Evolutionary conservation across 1,284 basidiomycete genomes (phyloP), one percentile per base, ranked within the genome.

Genomic region (Pseudozyma thailandica): DNA sequence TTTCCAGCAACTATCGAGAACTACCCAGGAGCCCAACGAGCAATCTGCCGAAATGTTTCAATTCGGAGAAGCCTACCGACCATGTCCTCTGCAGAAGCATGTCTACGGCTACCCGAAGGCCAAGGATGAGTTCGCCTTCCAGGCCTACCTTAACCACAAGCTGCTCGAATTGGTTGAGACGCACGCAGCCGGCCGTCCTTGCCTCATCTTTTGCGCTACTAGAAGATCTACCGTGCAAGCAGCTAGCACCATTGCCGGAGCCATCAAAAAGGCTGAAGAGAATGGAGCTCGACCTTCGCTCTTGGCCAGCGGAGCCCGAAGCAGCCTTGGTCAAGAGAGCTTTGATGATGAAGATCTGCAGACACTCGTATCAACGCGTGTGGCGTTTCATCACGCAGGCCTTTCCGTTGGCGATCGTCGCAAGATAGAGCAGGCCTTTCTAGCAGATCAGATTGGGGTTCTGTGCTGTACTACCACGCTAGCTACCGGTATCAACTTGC

Each of bases 311-410:
- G 51, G 52, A 9, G 48, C 41, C 25, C 58, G 37, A 18, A 28
- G 23, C 10, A n/a, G 62, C 25, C 28, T 43, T 6, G 37, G 46
- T 21, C 44, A 16, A 12, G 53, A 48, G 9, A 65, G 55, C 23
- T 71, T 78, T 62, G 54, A 72, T 47, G 62, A 68, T 38, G 30
- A 62, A 53, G 54, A 73, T 28, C 51, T 77, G 23, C 44, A 59
- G 8, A 53, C 27, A 15, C 53, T 77, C 21, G 60, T 59, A 6
- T 31, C 52, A 5, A 43, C 83, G 50, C 92, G 93, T 1, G 88
- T 95, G 47, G 92, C 91, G 8, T 88, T 92, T 8, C 93, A 95
- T 78, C 92, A 95, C 75, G 93, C 93, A 13, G 93, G 93, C 1
- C 84, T 94, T 58, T 87, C 85, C n/a, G 82, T 88, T 23, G 87